phyloP scores from a whole-genome alignment of 139 green algal genomes.

The Picochlorum costavermella region DNA sequence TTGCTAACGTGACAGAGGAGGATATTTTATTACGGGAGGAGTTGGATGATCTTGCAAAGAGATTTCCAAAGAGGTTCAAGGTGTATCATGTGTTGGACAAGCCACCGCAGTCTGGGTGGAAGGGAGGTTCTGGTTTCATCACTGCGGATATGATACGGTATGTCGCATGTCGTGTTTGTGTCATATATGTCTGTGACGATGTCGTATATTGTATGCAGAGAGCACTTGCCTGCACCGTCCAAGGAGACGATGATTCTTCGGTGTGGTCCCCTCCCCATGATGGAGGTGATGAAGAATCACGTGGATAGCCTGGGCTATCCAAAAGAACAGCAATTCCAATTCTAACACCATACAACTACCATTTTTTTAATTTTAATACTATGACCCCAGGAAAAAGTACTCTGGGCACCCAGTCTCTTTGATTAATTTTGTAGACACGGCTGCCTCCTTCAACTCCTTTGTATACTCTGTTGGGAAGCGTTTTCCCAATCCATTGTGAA shows the following conservation, averaged over 20 bases:
- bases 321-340: conserved; percentile 76
- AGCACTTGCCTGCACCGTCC: conserved; percentile 43
- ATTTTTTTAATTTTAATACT: background rate
- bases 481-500: conserved; percentile 50
- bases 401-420: conserved; percentile 59
- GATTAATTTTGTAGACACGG: conserved; percentile 29
- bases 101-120: conserved; percentile 50
- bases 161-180: background rate
- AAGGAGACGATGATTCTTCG: conserved; percentile 51
- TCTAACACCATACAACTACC: conserved; percentile 37
- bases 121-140: conserved; percentile 65
- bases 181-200: background rate
- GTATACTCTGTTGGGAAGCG: conserved; percentile 45
- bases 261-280: conserved; percentile 86
- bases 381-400: conserved; percentile 41
- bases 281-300: conserved; percentile 69
- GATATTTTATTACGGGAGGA: conserved; percentile 83
- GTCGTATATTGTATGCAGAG: conserved; percentile 6
- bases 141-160: conserved; percentile 61
- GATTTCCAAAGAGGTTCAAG: conserved; percentile 42
- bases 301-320: conserved; percentile 68
- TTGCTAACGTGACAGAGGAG: conserved; percentile 74
- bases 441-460: conserved; percentile 35
- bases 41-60: conserved; percentile 42
- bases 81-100: conserved; percentile 59